Evolutionary conservation across 2,329 filamentous ascomycete species (phyloP), one percentile per base, ranked within the genome.

Genomic region (Neonectria coccinea): DNA sequence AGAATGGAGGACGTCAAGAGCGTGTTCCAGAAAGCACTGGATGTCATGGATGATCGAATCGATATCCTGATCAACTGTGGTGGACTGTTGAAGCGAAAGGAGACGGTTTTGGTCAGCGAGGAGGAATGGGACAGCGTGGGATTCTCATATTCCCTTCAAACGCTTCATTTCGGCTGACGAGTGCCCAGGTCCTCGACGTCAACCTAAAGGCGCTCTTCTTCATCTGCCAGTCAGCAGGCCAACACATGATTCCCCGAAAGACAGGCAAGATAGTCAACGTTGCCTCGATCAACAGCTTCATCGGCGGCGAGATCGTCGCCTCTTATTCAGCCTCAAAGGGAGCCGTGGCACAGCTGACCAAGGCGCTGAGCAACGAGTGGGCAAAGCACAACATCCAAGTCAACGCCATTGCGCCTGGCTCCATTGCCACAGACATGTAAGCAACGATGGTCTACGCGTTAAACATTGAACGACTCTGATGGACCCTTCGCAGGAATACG

Each of bases 31-130:
- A 52, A 56, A 11, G 63, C 55, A 2, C 36, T 65, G 36, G 50
- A 56, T 27, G 44, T 56, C 4, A 56, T 65, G 63, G 50, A 59
- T 20, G 51, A 25, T 8, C 47, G 47, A 1, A 57, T 64, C 12
- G 64, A 66, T 39, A 66, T 66, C 11, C 22, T 66, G 1, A n/a
- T 66, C 8, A 66, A 66, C 12, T 60, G 60, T 11, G 64, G 60
- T 3, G 64, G 64, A 2, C 31, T 66, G 5, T 18, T 66, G 9
- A 61, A 58, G 22, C 5, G 60, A 41, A 50, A 54, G 20, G 44
- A 59, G 14, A 14, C 53, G 4, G 6, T 58, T 5, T 10, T 27
- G 2, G 56, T 64, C 0, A 57, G 52, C 2, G 60, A 64, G 25
- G 56, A 64, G 31, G 42, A 66, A 2, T 66, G 56, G 60, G 56